phyloP scores from a whole-genome alignment of 257 asterid genomes.

The Solanum pinnatisectum region DNA sequence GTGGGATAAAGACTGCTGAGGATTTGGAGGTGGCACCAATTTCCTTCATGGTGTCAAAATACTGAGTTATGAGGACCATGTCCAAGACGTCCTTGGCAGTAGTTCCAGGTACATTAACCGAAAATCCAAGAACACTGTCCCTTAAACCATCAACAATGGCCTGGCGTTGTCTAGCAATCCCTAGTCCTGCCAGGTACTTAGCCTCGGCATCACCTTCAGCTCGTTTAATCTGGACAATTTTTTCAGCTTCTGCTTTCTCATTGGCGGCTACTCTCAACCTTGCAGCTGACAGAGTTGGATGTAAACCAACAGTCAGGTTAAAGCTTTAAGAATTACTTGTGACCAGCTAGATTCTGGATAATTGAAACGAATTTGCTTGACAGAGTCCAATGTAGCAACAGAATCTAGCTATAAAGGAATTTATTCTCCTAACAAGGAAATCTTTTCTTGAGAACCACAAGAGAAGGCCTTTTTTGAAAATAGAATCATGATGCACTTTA shows the following conservation, averaged over 20 bases:
- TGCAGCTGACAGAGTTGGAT: constrained; percentile 26
- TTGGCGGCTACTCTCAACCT: constrained; percentile 41
- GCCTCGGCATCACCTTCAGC: constrained; percentile 62
- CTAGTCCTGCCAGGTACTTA: constrained; percentile 42
- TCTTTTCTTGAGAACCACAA: not conserved
- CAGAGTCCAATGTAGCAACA: not conserved
- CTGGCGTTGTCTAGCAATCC: constrained; percentile 54
- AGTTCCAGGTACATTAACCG: constrained; percentile 49
- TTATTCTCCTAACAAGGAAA: not conserved
- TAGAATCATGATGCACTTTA: not conserved
- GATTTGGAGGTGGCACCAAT: constrained; percentile 48
- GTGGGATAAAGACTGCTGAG: constrained; percentile 47
- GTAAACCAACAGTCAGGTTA: not conserved
- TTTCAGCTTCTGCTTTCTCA: constrained; percentile 53
- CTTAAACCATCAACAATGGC: constrained; percentile 51
- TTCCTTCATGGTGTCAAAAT: constrained; percentile 53
- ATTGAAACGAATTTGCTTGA: not conserved
- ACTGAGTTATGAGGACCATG: constrained; percentile 53
- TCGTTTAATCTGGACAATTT: constrained; percentile 42
- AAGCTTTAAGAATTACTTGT: not conserved
- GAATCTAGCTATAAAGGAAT: not conserved
- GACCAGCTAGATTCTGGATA: not conserved
- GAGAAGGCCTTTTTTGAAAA: not conserved
- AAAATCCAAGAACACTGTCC: constrained; percentile 45
- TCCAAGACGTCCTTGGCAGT: constrained; percentile 46